These are phyloP conservation scores for Acrocalymma vagum DNA, from an alignment of 2,329 filamentous ascomycete species.

Conservation along the genomic window DNA sequence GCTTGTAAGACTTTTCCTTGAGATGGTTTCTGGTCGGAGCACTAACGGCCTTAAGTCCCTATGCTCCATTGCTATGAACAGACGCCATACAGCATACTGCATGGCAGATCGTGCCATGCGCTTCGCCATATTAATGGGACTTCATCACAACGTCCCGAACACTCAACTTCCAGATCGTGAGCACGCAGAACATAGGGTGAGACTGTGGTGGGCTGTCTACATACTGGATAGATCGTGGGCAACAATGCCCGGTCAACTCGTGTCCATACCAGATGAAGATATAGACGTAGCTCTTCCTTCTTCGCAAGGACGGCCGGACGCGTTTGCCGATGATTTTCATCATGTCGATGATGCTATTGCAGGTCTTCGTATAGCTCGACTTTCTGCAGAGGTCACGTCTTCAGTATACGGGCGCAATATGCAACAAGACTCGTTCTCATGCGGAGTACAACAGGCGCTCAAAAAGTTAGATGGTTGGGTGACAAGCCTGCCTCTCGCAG, in stretches of 20 bases:
- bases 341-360: too few species aligned
- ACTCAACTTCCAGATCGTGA: conserved; percentile 50
- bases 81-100: conserved; percentile 55
- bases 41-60: conserved; percentile 45
- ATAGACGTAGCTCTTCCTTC: conserved; percentile 55
- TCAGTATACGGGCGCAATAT: too few species aligned
- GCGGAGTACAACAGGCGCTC: conserved; percentile 47
- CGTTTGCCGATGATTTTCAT: too few species aligned
- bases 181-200: conserved; percentile 39
- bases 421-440: conserved; percentile 40
- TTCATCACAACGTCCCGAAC: conserved; percentile 53
- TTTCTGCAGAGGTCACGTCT: too few species aligned
- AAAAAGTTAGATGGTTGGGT: conserved; percentile 49
- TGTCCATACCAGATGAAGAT: conserved; percentile 41
- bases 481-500: conserved; percentile 40
- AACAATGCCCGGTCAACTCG: conserved; percentile 42
- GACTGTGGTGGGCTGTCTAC: conserved; percentile 47
- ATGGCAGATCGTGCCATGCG: conserved; percentile 58
- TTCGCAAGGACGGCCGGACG: too few species aligned
- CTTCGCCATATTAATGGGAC: conserved; percentile 54
- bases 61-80: conserved; percentile 56
- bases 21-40: not conserved
- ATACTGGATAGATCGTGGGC: conserved; percentile 43
- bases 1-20: conserved; percentile 45
- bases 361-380: too few species aligned